These are phyloP conservation scores for Trichoderma sp. DNA, from an alignment of 2,329 filamentous ascomycete species.

Conservation along the genomic window DNA sequence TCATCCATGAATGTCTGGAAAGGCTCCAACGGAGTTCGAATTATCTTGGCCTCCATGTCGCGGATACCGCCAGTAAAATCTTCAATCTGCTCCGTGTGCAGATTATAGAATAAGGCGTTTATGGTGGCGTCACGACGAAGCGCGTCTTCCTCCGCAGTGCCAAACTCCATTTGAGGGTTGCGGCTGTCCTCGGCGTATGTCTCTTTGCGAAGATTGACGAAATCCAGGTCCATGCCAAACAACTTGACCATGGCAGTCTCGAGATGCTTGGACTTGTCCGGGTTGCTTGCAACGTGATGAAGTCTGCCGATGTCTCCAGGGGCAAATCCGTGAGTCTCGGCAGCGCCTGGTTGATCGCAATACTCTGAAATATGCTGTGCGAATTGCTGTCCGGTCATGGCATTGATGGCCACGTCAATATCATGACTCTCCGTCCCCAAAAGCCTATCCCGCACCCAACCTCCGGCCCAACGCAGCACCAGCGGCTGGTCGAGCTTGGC, in stretches of 20 bases:
- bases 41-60: slow-evolving; percentile 69
- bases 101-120: slow-evolving; percentile 94
- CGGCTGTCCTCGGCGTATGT: slow-evolving; percentile 85
- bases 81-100: slow-evolving; percentile 74
- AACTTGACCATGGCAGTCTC: slow-evolving; percentile 86
- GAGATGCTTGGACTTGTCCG: slow-evolving; percentile 93
- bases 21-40: slow-evolving; percentile 82
- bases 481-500: slow-evolving; percentile 51
- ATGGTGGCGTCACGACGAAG: slow-evolving; percentile 86
- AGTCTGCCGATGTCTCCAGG: slow-evolving; percentile 66
- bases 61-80: slow-evolving; percentile 78
- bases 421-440: slow-evolving; percentile 70
- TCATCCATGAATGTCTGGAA: slow-evolving; percentile 94
- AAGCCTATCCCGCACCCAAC: slow-evolving; percentile 84
- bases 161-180: slow-evolving; percentile 90
- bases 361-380: slow-evolving; percentile 66
- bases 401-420: slow-evolving; percentile 82
- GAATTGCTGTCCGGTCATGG: slow-evolving; percentile 77
- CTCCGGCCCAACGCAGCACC: slow-evolving; percentile 74
- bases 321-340: slow-evolving; percentile 57
- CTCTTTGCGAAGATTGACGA: slow-evolving; percentile 92
- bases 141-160: slow-evolving; percentile 86
- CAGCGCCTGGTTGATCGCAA: slow-evolving; percentile 57
- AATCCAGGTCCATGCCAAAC: slow-evolving; percentile 83
- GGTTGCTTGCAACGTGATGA: slow-evolving; percentile 87